phyloP scores from a whole-genome alignment of 2,329 filamentous ascomycete species.

The Botryotinia calthae region DNA sequence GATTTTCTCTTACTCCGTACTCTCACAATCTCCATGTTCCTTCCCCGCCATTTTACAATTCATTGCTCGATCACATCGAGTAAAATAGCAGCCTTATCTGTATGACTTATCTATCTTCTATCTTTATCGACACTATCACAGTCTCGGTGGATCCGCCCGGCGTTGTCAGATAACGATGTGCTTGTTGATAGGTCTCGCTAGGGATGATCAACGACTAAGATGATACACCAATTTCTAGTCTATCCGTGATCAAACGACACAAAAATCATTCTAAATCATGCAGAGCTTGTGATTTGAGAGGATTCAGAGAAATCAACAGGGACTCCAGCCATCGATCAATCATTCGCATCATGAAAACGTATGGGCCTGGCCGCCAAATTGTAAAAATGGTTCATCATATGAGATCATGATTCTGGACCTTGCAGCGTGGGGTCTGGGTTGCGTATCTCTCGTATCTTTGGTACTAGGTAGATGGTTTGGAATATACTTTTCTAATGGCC shows the following conservation, averaged over 20 bases:
- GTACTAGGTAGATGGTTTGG: not conserved
- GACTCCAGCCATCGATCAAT: not conserved
- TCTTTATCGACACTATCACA: not conserved
- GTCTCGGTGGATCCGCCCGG: not conserved
- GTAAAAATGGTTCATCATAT: constrained; percentile 1
- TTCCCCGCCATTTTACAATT: constrained; percentile 14
- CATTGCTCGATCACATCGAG: constrained; percentile 23
- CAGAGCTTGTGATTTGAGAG: not conserved
- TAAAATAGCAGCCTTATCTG: constrained; percentile 21
- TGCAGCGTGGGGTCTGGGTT: not conserved
- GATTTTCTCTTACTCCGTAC: not conserved
- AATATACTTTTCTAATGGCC: constrained; percentile 1
- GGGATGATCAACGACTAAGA: not conserved
- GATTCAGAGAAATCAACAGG: not conserved
- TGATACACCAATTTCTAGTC: not conserved
- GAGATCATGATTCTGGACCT: constrained; percentile 6
- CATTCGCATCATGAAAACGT: not conserved
- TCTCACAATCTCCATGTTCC: not conserved
- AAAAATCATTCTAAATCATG: not conserved
- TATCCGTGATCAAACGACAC: constrained; percentile 3
- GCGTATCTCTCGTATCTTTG: not conserved
- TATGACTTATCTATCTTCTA: constrained; percentile 7
- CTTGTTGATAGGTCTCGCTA: constrained; percentile 17
- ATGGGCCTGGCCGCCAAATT: not conserved
- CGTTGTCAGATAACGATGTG: constrained; percentile 13